Conservation (phyloP, 1,284 basidiomycete species). For the Xanthoconium separans region DNA sequence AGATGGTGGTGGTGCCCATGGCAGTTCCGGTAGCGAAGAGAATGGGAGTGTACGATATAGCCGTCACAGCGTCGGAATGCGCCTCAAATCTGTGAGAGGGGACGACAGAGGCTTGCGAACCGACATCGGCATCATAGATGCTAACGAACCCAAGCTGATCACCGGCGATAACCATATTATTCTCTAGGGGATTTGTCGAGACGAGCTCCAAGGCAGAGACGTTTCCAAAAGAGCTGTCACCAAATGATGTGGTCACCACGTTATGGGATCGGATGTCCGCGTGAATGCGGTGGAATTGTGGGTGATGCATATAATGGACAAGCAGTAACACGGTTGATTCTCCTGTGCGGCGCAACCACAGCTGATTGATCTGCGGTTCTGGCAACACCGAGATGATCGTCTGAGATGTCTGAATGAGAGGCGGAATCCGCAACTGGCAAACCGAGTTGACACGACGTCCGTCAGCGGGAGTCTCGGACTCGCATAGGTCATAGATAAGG, state of each 20-base stretch:
- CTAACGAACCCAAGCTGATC: slow-evolving; percentile 59
- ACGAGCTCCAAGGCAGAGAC: slow-evolving; percentile 50
- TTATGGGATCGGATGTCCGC: slow-evolving; percentile 35
- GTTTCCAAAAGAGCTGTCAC: slow-evolving; percentile 49
- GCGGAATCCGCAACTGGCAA: slow-evolving; percentile 31
- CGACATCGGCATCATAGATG: slow-evolving; percentile 45
- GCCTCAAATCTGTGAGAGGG: slow-evolving; percentile 56
- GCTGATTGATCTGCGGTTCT: slow-evolving; percentile 12
- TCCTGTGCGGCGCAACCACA: slow-evolving; percentile 18
- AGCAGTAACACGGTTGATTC: slow-evolving; percentile 26
- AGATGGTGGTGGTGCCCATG: slow-evolving; percentile 61
- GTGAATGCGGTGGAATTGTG: slow-evolving; percentile 42
- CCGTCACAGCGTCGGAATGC: slow-evolving; percentile 58
- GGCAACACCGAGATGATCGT: neutral
- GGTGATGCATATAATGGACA: slow-evolving; percentile 45
- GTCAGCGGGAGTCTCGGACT: slow-evolving; percentile 11
- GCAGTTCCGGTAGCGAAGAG: slow-evolving; percentile 64
- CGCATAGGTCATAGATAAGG: slow-evolving; percentile 49
- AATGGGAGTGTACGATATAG: slow-evolving; percentile 58
- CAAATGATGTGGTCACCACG: slow-evolving; percentile 46
- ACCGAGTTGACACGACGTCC: slow-evolving; percentile 5
- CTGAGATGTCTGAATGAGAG: slow-evolving; percentile 20
- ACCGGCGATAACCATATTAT: slow-evolving; percentile 55
- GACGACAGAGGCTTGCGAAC: slow-evolving; percentile 18
- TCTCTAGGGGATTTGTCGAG: slow-evolving; percentile 33